Evolutionary conservation across 257 asterid species (phyloP).

Genomic region (Solanum corneliomulleri): DNA sequence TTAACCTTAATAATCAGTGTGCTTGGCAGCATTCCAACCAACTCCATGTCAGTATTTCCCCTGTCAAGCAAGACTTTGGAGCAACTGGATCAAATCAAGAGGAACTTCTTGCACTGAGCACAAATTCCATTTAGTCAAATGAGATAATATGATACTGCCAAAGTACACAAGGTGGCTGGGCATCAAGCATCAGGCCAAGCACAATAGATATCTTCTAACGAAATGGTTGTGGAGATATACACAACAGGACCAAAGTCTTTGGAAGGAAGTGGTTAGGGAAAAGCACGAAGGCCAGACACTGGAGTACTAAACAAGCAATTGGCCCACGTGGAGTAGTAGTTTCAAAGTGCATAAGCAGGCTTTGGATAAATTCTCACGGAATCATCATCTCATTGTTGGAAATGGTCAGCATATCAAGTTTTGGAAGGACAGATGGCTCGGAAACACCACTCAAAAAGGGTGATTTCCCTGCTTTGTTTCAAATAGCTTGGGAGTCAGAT

Average conservation of each 20-base stretch:
- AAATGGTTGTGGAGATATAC: background rate
- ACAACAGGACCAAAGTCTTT: background rate
- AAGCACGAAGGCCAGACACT: background rate
- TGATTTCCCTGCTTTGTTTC: background rate
- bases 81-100: background rate
- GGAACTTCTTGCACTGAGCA: background rate
- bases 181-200: background rate
- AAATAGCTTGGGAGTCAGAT: background rate
- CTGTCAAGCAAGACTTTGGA: background rate
- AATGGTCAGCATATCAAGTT: background rate
- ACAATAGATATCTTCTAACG: background rate
- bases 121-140: background rate
- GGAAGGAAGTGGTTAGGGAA: background rate
- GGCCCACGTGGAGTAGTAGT: background rate
- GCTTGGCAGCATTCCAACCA: background rate
- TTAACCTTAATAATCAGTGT: background rate
- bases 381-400: background rate
- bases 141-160: background rate
- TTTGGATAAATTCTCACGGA: background rate
- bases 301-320: background rate
- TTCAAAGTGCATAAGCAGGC: background rate
- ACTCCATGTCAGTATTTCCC: background rate
- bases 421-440: background rate
- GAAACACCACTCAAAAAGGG: background rate
- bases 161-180: background rate